Conservation (phyloP, 1,139 yeast genomes). For the Hemisphaericaspora subhashii region DNA sequence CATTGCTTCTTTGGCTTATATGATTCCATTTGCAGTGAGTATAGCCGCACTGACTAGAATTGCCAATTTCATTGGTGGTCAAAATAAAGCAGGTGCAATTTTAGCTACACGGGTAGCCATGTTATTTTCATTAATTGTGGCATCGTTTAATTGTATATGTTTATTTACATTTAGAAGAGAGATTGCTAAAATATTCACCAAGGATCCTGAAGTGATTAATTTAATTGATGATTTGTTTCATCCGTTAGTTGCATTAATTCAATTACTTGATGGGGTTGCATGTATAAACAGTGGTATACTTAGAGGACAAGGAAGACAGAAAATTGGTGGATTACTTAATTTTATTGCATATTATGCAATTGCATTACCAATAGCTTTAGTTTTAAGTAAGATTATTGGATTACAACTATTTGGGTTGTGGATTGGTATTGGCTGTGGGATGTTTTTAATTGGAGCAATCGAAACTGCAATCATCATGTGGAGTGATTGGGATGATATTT, state of each 20-base stretch:
- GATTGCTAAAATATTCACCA: conserved; percentile 69
- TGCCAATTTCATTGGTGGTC: conserved; percentile 86
- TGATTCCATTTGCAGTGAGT: conserved; percentile 87
- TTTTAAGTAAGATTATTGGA: conserved; percentile 56
- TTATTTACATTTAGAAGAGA: conserved; percentile 51
- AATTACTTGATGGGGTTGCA: conserved; percentile 78
- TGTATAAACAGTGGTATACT: conserved; percentile 83
- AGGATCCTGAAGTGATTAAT: conserved; percentile 62
- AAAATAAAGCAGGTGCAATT: conserved; percentile 59
- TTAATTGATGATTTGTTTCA: conserved; percentile 49
- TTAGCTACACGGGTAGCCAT: conserved; percentile 67
- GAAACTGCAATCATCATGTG: conserved; percentile 48
- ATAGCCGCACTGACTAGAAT: conserved; percentile 86
- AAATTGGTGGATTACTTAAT: conserved; percentile 78
- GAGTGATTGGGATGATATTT: conserved; percentile 44
- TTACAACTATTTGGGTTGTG: conserved; percentile 72
- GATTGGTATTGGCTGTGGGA: conserved; percentile 83
- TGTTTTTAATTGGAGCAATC: conserved; percentile 63
- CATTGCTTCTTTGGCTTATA: conserved; percentile 75
- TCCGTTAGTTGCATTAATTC: conserved; percentile 73
- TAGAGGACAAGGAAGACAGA: conserved; percentile 86
- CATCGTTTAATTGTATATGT: conserved; percentile 54
- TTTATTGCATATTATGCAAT: conserved; percentile 69
- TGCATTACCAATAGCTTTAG: conserved; percentile 63
- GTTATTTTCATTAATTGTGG: conserved; percentile 55